Base-by-base conservation (phyloP, 306 rosid genomes). In the Ceratonia siliqua region DNA sequence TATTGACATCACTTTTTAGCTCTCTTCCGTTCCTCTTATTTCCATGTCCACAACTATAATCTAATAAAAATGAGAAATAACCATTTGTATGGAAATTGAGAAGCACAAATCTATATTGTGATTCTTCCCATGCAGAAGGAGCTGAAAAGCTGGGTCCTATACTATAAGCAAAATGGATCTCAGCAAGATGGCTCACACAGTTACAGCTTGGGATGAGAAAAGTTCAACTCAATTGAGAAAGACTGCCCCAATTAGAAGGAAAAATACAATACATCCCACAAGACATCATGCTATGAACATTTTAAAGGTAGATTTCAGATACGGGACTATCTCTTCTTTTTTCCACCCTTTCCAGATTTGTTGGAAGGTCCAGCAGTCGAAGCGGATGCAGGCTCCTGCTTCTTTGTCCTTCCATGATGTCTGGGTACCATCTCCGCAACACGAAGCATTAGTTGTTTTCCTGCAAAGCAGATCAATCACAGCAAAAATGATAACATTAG, bases 341-440 rank as follows among this genome's bases (percentile, higher is more conserved):
- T 90, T 17, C 96, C 98, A 66, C 89, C 85, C 84, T 92, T 92
- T 22, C 88, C 88, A 62, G 94, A 81, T 81, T 92, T 92, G 72
- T 61, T 90, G 45, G 98, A 82, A 73, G 94, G 59, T 69, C 83
- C 94, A 57, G 97, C 77, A n/a, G 12, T 6, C 35, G 95, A 83
- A 2, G 89, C 10, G 0, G 94, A 79, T 61, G 85, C 74, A 20
- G 91, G 36, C 70, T 91, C 97, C 71, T 83, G 93, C 84, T 91
- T 91, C 87, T 86, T 91, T 13, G 84, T 78, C 87, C 97, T 89
- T 49, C 98, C 96, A 42, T 86, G 91, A 87, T 93, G 97, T 62
- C 85, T 84, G 10, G 97, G 95, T 43, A 93, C 97, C 90, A 90
- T 76, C 81, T 90, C 96, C 6, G 95, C 90, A 46, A 90, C 33